Conservation (phyloP, 805 yeast species). For the Cyberlindnera japonica region DNA sequence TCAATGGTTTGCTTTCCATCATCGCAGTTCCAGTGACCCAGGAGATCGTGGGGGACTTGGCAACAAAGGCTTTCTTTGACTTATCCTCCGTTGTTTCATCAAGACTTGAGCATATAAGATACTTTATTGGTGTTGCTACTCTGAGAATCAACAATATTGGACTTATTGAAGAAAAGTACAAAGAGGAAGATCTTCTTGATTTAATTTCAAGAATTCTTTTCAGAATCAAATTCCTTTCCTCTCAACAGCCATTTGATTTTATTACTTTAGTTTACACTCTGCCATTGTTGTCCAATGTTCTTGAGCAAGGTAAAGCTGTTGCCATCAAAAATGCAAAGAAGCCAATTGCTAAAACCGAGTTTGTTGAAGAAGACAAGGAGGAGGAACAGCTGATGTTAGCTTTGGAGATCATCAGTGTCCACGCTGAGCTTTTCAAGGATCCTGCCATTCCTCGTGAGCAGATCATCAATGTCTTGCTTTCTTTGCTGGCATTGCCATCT, state of each 20-base stretch:
- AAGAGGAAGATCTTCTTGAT: slow-evolving; percentile 50
- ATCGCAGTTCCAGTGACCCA: slow-evolving; percentile 33
- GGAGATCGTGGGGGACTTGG: slow-evolving; percentile 40
- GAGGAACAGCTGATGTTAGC: slow-evolving; percentile 82
- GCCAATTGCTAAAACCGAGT: slow-evolving; percentile 56
- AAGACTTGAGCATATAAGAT: slow-evolving; percentile 48
- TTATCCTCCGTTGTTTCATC: slow-evolving; percentile 50
- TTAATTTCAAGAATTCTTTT: slow-evolving; percentile 66
- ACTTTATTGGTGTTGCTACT: slow-evolving; percentile 65
- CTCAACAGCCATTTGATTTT: slow-evolving; percentile 66
- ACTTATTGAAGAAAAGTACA: slow-evolving; percentile 41
- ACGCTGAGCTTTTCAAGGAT: slow-evolving; percentile 65
- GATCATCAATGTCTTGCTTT: slow-evolving; percentile 57
- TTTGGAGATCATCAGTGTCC: slow-evolving; percentile 67
- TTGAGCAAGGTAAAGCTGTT: slow-evolving; percentile 60
- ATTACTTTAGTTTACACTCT: slow-evolving; percentile 66
- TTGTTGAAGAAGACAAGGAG: slow-evolving; percentile 77
- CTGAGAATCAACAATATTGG: slow-evolving; percentile 52
- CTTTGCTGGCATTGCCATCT: slow-evolving; percentile 67
- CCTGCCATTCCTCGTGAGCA: slow-evolving; percentile 64
- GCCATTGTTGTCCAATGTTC: slow-evolving; percentile 68
- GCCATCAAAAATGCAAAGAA: slow-evolving; percentile 52
- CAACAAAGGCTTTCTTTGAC: slow-evolving; percentile 48
- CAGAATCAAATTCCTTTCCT: slow-evolving; percentile 69
- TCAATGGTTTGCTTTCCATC: slow-evolving; percentile 44